Evolutionary conservation across 23 red algal species (phyloP), one percentile per base, ranked within the genome.

Genomic region (Gracilaria caudata): DNA sequence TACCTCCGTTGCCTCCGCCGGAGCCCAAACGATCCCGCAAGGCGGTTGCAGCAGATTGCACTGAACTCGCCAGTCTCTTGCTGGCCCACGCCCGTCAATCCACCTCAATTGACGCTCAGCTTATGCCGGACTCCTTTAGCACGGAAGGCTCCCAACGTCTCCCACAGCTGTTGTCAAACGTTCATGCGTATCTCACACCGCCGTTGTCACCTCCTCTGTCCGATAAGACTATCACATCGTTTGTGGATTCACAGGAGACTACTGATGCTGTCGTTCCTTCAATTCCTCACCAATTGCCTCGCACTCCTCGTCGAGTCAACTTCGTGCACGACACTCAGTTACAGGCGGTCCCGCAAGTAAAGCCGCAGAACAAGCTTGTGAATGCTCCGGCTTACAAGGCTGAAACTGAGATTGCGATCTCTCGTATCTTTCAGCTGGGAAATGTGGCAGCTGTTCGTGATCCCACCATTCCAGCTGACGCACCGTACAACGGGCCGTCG

Each of bases 381-480:
- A 66, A 33, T 30, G 77, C 77, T 19, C 9, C 85, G 17, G 84
- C 78, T 2, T 99, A 99, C 89, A 99, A 95, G 49, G 87, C 56
- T 19, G 93, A 99, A 9, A 95, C 97, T 0, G 97, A 99, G 89
- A 95, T 99, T 51, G 89, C 93, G 11, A 77, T 95, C 41, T 83
- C 72, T 21, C 92, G 97, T 19, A 99, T 99, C 64, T 99, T 99
- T 58, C 51, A 93, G 53, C 64, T 99, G 21, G 97, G 97, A 9
- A 86, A 64, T 36, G 78, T 92, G 6, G 78, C 82, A 34, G 24
- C 71, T 33, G 82, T 92, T 23, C 63, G 29, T 2, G 57, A 99
- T 47, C 82, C 97, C 3, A 59, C 86, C 66, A 86, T 99, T 30
- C 51, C 82, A 14, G 88, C 97, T 17, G 40, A 57, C 53, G 89